Base-by-base conservation (phyloP, 2,329 filamentous ascomycete species). In the Cryphonectria japonica region DNA sequence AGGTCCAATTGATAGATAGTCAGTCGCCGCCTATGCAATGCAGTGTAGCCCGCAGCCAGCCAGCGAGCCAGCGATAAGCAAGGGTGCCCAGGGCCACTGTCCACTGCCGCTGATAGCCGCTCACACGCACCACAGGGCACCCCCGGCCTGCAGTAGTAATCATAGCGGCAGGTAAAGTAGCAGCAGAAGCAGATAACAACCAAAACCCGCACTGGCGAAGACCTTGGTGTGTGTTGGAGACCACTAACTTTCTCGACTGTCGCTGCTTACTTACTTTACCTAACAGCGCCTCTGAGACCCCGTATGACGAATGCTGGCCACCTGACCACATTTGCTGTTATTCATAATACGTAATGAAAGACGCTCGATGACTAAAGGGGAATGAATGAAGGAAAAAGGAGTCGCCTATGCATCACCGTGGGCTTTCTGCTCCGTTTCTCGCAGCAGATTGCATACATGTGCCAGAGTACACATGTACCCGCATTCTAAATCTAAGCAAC, bases 81-180 rank as follows among this genome's bases (percentile, higher is more conserved):
- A 63, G 69, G 69, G 43, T 70, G 43, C 34, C 29, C 6, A 3
- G 63, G 46, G 46, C 46, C 43, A 50, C 41, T 63, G 57, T 50
- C 57, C 67, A 70, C 65, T 70, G 71, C 71, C 71, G 71, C 57
- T 39, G 57, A 43, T 72, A 72, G 69, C 71, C 71, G 71, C 62
- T n/a, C 22, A 14, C n/a, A 19, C 5, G 14, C 32, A 22, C 14
- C 34, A n/a, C 32, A 2, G 11, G 37, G 37, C 61, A 22, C 61
- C n/a, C 22, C 59, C 13, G 4, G 16, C 41, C 43, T 5, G 43
- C 16, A n/a, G 46, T n/a, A 16, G 46, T 50, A 50, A 9, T 46
- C 43, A 14, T 22, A 22, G 43, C 16, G 43, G 57, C 57, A 26
- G 52, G 52, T 54, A 41, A 46, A 39, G 37, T 11, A 39, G 37